Base-by-base conservation (phyloP, 1,284 basidiomycete genomes). In the Trametes pubescens region DNA sequence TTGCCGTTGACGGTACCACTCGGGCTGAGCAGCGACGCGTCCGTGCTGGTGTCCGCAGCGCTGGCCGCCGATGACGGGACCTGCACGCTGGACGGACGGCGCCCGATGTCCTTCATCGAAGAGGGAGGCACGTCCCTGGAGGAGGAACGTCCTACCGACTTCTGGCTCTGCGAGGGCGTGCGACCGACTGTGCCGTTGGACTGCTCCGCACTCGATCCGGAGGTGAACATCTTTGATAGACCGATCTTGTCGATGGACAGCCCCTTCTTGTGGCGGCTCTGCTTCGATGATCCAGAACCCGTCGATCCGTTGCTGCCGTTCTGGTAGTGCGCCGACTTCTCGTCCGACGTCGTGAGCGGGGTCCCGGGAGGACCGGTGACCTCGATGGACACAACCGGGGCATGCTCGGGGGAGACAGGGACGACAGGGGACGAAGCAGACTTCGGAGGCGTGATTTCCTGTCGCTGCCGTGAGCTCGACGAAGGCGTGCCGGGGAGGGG, bases 231-330 rank as follows among this genome's bases (percentile, higher is more conserved):
- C 74, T 87, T 87, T 55, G 86, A 84, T 13, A 92, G 80, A n/a
- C 86, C 87, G 71, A 92, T 89, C 73, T 90, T 90, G 80, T 92
- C 91, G 66, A 91, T 81, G 0, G 90, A 92, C 65, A 90, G 74
- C 11, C 88, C 87, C 64, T 86, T 86, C 66, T 83, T 78, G 67
- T 86, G 84, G 35, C 86, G 81, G 37, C 81, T 76, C 64, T 71
- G 75, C 61, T 73, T 80, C 22, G 85, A 83, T 2, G 79, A 79
- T 18, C 69, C 73, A 2, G 79, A 76, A 24, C 73, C 75, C 8
- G 68, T 68, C 37, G 74, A 74, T 35, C 69, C 72, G 2, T 72
- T 68, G 46, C 71, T 71, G 29, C 66, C 66, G 16, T 73, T 69
- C 59, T 69, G 71, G 24, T 66, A 61, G 53, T 69, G 68, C 11